Percentiles rank a stretch among this genome's conserved stretches.
These are phyloP conservation scores for Aspergillus biplanus DNA, from an alignment of 495 filamentous ascomycete species.

Conservation along the genomic window DNA sequence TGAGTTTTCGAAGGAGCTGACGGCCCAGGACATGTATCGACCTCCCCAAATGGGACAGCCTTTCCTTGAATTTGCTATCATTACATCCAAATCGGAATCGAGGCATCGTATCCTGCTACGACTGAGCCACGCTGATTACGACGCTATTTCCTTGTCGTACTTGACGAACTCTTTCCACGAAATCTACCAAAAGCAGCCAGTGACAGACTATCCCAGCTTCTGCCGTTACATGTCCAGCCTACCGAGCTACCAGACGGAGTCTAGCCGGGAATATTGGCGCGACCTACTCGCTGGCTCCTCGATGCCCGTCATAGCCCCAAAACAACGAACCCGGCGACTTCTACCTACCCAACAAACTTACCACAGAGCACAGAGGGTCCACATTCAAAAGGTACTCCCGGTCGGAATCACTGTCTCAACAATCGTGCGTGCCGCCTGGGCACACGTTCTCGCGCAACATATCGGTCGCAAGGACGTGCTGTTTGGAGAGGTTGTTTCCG, in stretches of 20 bases:
- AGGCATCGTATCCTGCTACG: conserved; percentile 53
- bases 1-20: conserved; percentile 39
- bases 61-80: conserved; percentile 55
- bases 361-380: conserved; percentile 7
- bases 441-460: conserved; percentile 43
- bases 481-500: conserved; percentile 45
- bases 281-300: conserved; percentile 13
- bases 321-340: background rate
- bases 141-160: conserved; percentile 60
- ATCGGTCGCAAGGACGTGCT: conserved; percentile 39
- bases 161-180: conserved; percentile 48
- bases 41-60: conserved; percentile 52
- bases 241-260: background rate
- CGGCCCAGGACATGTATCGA: conserved; percentile 31
- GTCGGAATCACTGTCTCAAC: conserved; percentile 48
- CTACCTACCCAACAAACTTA: conserved; percentile 16
- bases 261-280: conserved; percentile 18
- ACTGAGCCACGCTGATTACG: conserved; percentile 66
- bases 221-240: conserved; percentile 44
- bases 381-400: background rate
- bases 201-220: conserved; percentile 43
- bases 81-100: conserved; percentile 36
- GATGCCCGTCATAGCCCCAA: conserved; percentile 16
- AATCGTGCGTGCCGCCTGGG: conserved; percentile 58
- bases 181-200: conserved; percentile 38